phyloP scores from a whole-genome alignment of 495 filamentous ascomycete genomes.

The Podospora pseudopauciseta region DNA sequence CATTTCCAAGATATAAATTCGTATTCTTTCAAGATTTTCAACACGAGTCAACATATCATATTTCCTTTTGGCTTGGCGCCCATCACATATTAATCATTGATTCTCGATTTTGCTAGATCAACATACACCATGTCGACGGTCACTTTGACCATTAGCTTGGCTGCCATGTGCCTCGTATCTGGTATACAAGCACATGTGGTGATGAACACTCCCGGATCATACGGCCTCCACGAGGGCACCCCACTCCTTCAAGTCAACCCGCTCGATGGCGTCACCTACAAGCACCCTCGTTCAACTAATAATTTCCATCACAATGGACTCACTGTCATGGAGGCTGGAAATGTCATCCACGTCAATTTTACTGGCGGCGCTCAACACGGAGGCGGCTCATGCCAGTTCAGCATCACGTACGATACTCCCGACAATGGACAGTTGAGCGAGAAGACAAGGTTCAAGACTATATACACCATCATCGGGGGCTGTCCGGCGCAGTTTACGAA shows the following conservation, averaged over 20 bases:
- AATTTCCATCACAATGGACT: constrained; percentile 30
- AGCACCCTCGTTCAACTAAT: constrained; percentile 68
- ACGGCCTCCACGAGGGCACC: constrained; percentile 28
- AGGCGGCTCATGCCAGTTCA: constrained; percentile 77
- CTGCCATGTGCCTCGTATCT: constrained; percentile 36
- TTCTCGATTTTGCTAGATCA: not conserved
- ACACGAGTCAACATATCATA: too few species aligned
- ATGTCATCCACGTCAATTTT: constrained; percentile 45
- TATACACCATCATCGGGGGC: constrained; percentile 66
- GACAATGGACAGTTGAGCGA: constrained; percentile 38
- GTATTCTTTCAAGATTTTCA: too few species aligned
- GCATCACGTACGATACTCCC: constrained; percentile 62
- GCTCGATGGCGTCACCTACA: constrained; percentile 46
- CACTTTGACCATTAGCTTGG: constrained; percentile 15
- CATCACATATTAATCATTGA: too few species aligned
- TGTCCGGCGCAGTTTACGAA: constrained; percentile 52
- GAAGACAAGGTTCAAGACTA: constrained; percentile 58
- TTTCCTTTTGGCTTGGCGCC: too few species aligned
- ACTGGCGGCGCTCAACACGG: constrained; percentile 60
- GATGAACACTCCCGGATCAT: constrained; percentile 63
- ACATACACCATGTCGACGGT: not conserved
- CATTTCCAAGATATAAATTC: too few species aligned
- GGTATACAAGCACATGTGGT: constrained; percentile 59
- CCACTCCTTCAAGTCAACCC: constrained; percentile 52
- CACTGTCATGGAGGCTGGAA: constrained; percentile 46